Conservation (phyloP, 495 filamentous ascomycete genomes). For the Penicillium bovifimosum region DNA sequence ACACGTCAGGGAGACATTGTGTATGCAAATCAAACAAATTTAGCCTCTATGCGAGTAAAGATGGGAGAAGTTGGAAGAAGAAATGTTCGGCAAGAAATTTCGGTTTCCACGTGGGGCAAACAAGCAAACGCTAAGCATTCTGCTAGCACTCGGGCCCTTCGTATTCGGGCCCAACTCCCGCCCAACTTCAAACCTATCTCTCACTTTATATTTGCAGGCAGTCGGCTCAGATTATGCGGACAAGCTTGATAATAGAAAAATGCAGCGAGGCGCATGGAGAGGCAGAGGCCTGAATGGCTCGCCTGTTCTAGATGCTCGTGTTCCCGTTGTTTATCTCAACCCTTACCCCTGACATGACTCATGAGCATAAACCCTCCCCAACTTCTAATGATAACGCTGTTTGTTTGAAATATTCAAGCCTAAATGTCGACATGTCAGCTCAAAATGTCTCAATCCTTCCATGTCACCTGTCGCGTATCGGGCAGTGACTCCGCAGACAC, state of each 20-base stretch:
- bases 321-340: not conserved
- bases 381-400: not conserved
- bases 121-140: not conserved
- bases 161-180: no score
- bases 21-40: not conserved
- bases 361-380: not conserved
- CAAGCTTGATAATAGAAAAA: no score
- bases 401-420: not conserved
- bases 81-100: not conserved
- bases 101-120: not conserved
- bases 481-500: constrained; percentile 13
- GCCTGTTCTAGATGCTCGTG: not conserved
- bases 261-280: no score
- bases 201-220: not conserved
- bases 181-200: no score
- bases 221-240: not conserved
- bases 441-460: constrained; percentile 22
- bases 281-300: not conserved
- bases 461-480: constrained; percentile 11
- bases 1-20: not conserved
- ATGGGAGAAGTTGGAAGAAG: not conserved
- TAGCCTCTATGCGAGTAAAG: not conserved
- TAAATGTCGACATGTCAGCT: constrained; percentile 24
- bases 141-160: not conserved
- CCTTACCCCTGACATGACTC: not conserved